Evolutionary conservation across 306 rosid genomes (phyloP).

Genomic region (Pueraria montana): DNA sequence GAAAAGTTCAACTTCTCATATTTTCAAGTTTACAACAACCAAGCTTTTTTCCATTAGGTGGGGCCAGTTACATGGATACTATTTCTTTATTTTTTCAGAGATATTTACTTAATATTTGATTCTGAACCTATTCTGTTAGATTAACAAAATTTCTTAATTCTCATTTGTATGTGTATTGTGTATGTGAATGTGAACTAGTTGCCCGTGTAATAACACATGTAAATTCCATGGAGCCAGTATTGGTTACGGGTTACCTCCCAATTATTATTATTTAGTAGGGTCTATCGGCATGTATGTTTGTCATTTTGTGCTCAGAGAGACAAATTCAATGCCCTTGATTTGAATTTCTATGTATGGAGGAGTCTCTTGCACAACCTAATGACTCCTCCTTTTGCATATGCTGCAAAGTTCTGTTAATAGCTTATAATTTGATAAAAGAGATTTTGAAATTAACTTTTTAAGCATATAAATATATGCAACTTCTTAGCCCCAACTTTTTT

Average conservation of each 20-base stretch:
- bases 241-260: neutral
- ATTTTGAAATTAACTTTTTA: neutral
- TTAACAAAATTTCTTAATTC: neutral
- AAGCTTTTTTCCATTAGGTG: neutral
- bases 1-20: constrained; percentile 1
- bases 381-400: too few relatives aligned
- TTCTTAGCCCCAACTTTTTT: neutral
- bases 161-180: neutral
- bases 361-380: neutral
- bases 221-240: neutral
- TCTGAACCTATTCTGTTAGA: neutral
- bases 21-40: neutral
- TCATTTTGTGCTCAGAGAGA: neutral
- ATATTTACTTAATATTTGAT: neutral
- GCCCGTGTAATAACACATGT: neutral
- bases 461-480: neutral
- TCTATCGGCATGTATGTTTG: neutral
- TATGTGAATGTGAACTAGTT: neutral
- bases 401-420: neutral
- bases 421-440: neutral
- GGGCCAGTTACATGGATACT: neutral
- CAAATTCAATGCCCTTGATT: neutral
- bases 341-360: neutral
- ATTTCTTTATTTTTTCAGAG: neutral
- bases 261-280: too few relatives aligned